These are phyloP conservation scores for Camellia lanceoleosa DNA, from an alignment of 148 eudicot species.

Conservation along the genomic window DNA sequence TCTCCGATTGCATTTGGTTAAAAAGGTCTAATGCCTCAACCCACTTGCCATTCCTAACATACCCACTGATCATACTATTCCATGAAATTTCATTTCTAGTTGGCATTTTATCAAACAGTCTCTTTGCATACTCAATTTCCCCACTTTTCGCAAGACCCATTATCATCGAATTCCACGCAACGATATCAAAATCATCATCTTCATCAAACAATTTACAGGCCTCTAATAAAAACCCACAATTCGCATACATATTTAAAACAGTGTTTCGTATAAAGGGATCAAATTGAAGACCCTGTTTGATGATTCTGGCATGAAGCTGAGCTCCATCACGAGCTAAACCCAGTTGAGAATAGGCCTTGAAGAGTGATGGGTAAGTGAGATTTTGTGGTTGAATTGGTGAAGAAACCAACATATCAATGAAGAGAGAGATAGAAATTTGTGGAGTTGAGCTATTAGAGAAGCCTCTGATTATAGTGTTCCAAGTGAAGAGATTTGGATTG, in stretches of 20 bases:
- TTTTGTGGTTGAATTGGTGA: constrained; percentile 36
- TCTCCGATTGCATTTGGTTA: constrained; percentile 36
- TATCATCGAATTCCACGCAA: constrained; percentile 61
- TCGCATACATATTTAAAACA: constrained; percentile 49
- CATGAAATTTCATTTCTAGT: constrained; percentile 39
- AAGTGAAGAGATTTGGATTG: constrained; percentile 42
- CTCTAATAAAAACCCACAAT: constrained; percentile 43
- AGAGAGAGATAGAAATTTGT: constrained; percentile 32
- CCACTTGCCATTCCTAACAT: constrained; percentile 39
- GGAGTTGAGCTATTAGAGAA: constrained; percentile 46
- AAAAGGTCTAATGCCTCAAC: constrained; percentile 44
- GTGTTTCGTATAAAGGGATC: constrained; percentile 42
- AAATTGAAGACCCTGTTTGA: constrained; percentile 36
- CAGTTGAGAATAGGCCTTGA: constrained; percentile 50
- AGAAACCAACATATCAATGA: constrained; percentile 41
- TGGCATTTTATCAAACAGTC: constrained; percentile 48
- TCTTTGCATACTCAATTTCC: constrained; percentile 35
- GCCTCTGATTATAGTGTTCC: constrained; percentile 64
- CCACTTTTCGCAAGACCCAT: constrained; percentile 49
- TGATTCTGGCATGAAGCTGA: constrained; percentile 53
- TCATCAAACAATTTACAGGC: constrained; percentile 39
- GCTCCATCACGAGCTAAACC: constrained; percentile 39
- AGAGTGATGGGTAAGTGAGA: constrained; percentile 56
- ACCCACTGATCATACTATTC: constrained; percentile 65
- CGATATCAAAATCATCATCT: constrained; percentile 31